Evolutionary conservation across 2,329 filamentous ascomycete species (phyloP).

Genomic region (Penicillium sp.): DNA sequence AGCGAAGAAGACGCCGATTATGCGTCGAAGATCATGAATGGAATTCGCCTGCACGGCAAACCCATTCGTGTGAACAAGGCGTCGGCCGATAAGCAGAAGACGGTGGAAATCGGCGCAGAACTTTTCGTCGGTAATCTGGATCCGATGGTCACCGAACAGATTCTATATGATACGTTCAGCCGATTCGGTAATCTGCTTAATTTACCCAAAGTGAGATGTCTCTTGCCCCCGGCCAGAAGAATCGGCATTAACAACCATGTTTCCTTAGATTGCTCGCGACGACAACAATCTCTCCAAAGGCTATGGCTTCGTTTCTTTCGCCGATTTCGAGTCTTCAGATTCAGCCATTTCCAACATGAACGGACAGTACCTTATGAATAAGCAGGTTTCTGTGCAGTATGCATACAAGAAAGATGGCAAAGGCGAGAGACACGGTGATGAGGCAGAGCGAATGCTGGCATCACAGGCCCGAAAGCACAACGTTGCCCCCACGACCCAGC

Average conservation of each 20-base stretch:
- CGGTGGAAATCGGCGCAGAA: slow-evolving; percentile 91
- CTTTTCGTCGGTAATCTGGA: slow-evolving; percentile 97
- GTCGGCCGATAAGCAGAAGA: slow-evolving; percentile 89
- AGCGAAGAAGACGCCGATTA: slow-evolving; percentile 96
- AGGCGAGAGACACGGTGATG: slow-evolving; percentile 91
- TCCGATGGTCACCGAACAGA: slow-evolving; percentile 90
- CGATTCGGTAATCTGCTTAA: slow-evolving; percentile 85
- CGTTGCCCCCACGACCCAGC: slow-evolving; percentile 77
- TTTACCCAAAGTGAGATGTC: slow-evolving; percentile 71
- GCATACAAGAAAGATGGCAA: slow-evolving; percentile 99
- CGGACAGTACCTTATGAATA: slow-evolving; percentile 94
- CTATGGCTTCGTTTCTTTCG: slow-evolving; percentile 93
- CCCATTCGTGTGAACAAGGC: slow-evolving; percentile 96
- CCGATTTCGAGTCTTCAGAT: slow-evolving; percentile 90
- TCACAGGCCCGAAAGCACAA: slow-evolving; percentile 93
- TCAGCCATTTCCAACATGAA: slow-evolving; percentile 91
- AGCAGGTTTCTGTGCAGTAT: slow-evolving; percentile 94
- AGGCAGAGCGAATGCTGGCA: slow-evolving; percentile 88
- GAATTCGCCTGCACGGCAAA: slow-evolving; percentile 88
- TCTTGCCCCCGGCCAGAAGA: not conserved
- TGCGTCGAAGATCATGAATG: slow-evolving; percentile 94
- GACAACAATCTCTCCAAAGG: slow-evolving; percentile 87
- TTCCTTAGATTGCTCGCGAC: slow-evolving; percentile 69
- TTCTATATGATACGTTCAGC: slow-evolving; percentile 91
- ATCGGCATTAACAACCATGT: slow-evolving; percentile 19